These are phyloP conservation scores for Arachnopeziza araneosa DNA, from an alignment of 2,329 filamentous ascomycete species.

Conservation along the genomic window DNA sequence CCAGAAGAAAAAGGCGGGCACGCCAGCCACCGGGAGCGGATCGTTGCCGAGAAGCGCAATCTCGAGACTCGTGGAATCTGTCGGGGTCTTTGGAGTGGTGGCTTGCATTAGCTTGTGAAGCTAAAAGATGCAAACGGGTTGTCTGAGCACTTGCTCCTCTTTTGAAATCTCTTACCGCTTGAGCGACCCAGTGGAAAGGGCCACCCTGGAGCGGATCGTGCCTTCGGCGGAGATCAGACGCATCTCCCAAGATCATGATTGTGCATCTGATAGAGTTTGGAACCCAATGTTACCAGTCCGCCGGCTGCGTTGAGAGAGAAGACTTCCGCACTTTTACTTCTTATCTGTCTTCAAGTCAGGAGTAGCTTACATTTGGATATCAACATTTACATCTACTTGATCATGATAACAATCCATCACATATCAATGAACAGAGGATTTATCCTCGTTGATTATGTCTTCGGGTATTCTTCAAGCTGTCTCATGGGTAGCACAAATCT, in stretches of 20 bases:
- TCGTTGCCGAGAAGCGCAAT: neutral
- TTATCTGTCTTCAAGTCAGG: neutral
- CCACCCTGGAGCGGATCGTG: neutral
- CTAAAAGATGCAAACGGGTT: neutral
- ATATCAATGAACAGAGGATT: too few species aligned
- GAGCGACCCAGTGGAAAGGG: neutral
- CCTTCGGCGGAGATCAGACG: neutral
- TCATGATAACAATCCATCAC: neutral
- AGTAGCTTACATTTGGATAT: neutral
- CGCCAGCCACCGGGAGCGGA: neutral
- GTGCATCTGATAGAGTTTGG: neutral
- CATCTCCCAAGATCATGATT: neutral
- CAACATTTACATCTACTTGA: neutral
- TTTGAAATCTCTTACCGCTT: neutral
- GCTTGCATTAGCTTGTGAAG: neutral
- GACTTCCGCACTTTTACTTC: neutral
- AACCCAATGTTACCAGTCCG: neutral
- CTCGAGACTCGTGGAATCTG: neutral
- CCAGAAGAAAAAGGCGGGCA: neutral
- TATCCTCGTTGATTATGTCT: too few species aligned
- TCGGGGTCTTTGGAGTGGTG: neutral
- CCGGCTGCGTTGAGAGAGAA: neutral
- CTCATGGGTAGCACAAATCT: neutral
- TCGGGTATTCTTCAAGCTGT: too few species aligned
- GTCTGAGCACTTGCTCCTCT: neutral